Percentiles rank a stretch among this genome's conserved stretches.
phyloP scores from a whole-genome alignment of 768 basidiomycete species.

The Rhodosporidiobolus odoratus region DNA sequence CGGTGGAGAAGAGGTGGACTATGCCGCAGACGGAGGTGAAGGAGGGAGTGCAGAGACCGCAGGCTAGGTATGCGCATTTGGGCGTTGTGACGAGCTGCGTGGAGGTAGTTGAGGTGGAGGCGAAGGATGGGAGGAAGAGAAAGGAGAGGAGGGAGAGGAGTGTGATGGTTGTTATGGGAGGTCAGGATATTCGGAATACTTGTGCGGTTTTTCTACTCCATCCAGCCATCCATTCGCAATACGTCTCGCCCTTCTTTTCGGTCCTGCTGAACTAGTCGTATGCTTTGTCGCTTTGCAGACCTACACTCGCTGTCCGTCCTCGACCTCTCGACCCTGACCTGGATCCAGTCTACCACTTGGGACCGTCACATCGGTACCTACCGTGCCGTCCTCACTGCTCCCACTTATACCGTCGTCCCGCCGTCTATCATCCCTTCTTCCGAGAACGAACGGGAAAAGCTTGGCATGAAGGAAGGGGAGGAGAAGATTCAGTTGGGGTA shows the following conservation, averaged over 20 bases:
- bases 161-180: slow-evolving; percentile 83
- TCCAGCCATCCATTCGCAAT: background rate
- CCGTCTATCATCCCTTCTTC: background rate
- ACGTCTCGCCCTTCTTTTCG: fast-evolving
- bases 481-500: slow-evolving; percentile 53
- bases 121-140: background rate
- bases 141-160: background rate
- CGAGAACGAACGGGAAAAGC: background rate
- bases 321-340: slow-evolving; percentile 65
- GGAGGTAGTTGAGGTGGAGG: too few relatives aligned
- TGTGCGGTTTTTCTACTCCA: slow-evolving; percentile 19
- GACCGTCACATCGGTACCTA: slow-evolving; percentile 95
- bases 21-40: slow-evolving; percentile 49
- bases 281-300: slow-evolving; percentile 52
- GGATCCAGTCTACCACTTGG: slow-evolving; percentile 75
- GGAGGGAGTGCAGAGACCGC: slow-evolving; percentile 58
- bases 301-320: slow-evolving; percentile 77
- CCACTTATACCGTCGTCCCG: slow-evolving; percentile 44
- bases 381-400: slow-evolving; percentile 78
- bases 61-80: slow-evolving; percentile 88
- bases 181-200: slow-evolving; percentile 79
- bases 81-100: slow-evolving; percentile 77
- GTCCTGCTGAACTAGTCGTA: background rate
- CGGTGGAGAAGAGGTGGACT: slow-evolving; percentile 62
- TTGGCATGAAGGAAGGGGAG: background rate